Percentiles rank a stretch among this genome's conserved stretches.
phyloP scores from a whole-genome alignment of 2,329 filamentous ascomycete species.

The Neopestalotiopsis sp. region DNA sequence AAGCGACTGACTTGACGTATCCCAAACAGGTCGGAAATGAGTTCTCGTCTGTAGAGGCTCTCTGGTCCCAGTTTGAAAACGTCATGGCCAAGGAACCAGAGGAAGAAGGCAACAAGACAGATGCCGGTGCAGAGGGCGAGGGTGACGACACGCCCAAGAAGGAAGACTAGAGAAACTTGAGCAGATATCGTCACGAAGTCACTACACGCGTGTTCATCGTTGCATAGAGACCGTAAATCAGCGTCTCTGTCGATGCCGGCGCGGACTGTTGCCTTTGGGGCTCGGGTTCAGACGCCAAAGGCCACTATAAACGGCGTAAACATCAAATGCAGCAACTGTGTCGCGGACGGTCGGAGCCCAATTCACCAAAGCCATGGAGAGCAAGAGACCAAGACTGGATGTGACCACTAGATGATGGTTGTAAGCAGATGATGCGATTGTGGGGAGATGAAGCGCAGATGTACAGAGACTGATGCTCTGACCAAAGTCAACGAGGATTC shows the following conservation, averaged over 20 bases:
- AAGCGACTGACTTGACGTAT: not conserved
- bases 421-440: not conserved
- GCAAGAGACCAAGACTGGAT: conserved; percentile 54
- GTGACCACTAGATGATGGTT: conserved; percentile 34
- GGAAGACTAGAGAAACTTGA: conserved; percentile 21
- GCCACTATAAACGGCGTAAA: conserved; percentile 53
- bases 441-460: conserved; percentile 17
- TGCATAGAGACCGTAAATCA: too few species aligned
- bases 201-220: too few species aligned
- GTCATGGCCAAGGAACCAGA: conserved; percentile 81
- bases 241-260: too few species aligned
- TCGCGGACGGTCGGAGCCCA: conserved; percentile 54
- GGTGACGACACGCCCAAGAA: conserved; percentile 35
- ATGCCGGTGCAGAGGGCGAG: conserved; percentile 21
- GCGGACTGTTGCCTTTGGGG: too few species aligned
- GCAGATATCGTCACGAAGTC: not conserved
- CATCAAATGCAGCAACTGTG: conserved; percentile 63
- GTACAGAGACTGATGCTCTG: conserved; percentile 52
- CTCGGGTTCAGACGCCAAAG: too few species aligned
- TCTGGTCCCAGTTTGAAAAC: conserved; percentile 97
- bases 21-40: conserved; percentile 81
- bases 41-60: conserved; percentile 92
- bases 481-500: conserved; percentile 62
- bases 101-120: conserved; percentile 30
- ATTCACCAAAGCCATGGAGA: conserved; percentile 59